A percentile compares a stretch with the other conserved stretches of the same genome.
These are phyloP conservation scores for Alternaria sp. DNA, from an alignment of 2,329 filamentous ascomycete species.

Conservation along the genomic window DNA sequence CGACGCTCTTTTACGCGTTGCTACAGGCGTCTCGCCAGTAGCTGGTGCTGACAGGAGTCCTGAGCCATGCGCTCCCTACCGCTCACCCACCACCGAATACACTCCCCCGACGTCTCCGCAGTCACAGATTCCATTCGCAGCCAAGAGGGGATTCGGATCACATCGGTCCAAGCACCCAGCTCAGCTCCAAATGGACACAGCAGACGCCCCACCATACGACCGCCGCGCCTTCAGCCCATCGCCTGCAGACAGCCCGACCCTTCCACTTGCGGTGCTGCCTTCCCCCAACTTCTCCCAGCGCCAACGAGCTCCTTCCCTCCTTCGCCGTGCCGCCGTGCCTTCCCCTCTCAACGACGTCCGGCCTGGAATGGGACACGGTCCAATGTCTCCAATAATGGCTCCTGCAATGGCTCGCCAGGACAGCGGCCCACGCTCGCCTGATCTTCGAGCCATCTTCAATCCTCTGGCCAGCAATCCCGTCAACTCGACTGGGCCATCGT, in stretches of 20 bases:
- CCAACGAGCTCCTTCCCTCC: slow-evolving; percentile 53
- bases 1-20: slow-evolving; percentile 36
- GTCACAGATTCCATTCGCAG: slow-evolving; percentile 29
- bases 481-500: slow-evolving; percentile 34
- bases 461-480: slow-evolving; percentile 49
- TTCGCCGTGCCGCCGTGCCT: slow-evolving; percentile 47
- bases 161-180: slow-evolving; percentile 36
- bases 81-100: slow-evolving; percentile 37
- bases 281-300: slow-evolving; percentile 55
- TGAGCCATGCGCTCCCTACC: slow-evolving; percentile 38
- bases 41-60: slow-evolving; percentile 16
- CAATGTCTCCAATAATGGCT: slow-evolving; percentile 40
- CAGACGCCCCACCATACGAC: slow-evolving; percentile 37
- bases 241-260: slow-evolving; percentile 41
- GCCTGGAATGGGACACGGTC: slow-evolving; percentile 29
- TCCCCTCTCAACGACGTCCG: slow-evolving; percentile 40
- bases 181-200: slow-evolving; percentile 44
- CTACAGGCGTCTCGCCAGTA: slow-evolving; percentile 22
- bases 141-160: slow-evolving; percentile 36
- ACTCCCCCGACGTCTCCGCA: slow-evolving; percentile 48
- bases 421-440: slow-evolving; percentile 40
- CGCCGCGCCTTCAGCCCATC: slow-evolving; percentile 43
- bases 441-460: slow-evolving; percentile 47
- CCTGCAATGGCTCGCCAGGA: slow-evolving; percentile 36
- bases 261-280: slow-evolving; percentile 29